Conservation (phyloP, 2,329 filamentous ascomycete species). For the Lecanicillium sp. region DNA sequence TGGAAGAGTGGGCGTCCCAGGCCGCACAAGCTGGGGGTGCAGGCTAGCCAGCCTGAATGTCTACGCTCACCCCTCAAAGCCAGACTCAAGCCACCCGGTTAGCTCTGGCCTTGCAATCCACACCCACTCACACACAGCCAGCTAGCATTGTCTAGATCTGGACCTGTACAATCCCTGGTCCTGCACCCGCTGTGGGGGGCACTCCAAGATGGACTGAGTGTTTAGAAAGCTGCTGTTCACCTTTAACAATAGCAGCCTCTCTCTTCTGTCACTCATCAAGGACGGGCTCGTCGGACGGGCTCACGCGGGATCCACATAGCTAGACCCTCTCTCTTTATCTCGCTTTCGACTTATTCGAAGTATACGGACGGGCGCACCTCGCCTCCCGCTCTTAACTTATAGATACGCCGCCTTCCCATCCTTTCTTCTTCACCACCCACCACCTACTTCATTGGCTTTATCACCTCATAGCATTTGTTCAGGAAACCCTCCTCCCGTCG, state of each 20-base stretch:
- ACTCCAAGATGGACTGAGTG: background rate
- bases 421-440: no score
- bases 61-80: background rate
- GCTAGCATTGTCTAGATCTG: conserved; percentile 12
- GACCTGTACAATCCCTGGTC: conserved; percentile 1
- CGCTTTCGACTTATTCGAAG: conserved; percentile 2
- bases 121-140: no score
- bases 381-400: conserved; percentile 6
- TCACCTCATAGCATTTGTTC: no score
- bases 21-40: background rate
- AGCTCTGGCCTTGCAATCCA: background rate
- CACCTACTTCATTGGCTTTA: no score
- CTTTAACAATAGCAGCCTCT: conserved; percentile 6
- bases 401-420: conserved; percentile 4
- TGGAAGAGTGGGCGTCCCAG: background rate
- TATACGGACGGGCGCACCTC: conserved; percentile 4
- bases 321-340: background rate
- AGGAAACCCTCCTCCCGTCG: no score
- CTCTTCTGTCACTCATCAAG: background rate
- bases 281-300: conserved; percentile 4
- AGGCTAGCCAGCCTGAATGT: background rate
- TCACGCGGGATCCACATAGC: conserved; percentile 3
- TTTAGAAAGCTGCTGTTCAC: background rate
- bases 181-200: conserved; percentile 10
- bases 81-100: background rate